Evolutionary conservation across 805 yeast genomes (phyloP).

Genomic region (Saccharomycopsis amapae): DNA sequence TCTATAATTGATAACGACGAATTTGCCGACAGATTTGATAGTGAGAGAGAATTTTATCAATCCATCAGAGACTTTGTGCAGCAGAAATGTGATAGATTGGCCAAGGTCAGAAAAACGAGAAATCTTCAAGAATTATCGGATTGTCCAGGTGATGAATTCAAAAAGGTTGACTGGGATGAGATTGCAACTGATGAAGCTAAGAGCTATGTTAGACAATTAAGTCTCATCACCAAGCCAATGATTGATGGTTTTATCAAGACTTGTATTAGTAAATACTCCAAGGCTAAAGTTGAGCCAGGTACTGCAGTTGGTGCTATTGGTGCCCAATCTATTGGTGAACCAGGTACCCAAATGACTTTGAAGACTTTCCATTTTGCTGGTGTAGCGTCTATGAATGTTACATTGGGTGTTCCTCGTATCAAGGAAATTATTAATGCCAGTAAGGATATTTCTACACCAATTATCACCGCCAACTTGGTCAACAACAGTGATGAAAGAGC

Average conservation of each 20-base stretch:
- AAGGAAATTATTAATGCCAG: constrained; percentile 98
- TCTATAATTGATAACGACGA: constrained; percentile 43
- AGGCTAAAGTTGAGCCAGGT: constrained; percentile 96
- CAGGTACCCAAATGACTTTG: constrained; percentile 98
- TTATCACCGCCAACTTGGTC: constrained; percentile 88
- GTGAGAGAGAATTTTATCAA: constrained; percentile 76
- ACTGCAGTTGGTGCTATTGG: constrained; percentile 99
- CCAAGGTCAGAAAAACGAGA: constrained; percentile 46
- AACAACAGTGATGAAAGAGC: constrained; percentile 94
- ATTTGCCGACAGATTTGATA: constrained; percentile 76
- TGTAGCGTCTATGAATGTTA: constrained; percentile 98
- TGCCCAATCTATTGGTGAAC: constrained; percentile 98
- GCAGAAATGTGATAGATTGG: constrained; percentile 50
- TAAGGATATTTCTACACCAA: constrained; percentile 90
- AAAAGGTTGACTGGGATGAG: constrained; percentile 32
- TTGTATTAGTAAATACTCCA: constrained; percentile 73
- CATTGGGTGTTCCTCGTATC: constrained; percentile 98
- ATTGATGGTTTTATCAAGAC: constrained; percentile 62
- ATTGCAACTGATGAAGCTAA: constrained; percentile 30
- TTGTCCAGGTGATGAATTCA: constrained; percentile 36
- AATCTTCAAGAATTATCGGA: constrained; percentile 41
- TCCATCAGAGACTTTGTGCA: constrained; percentile 62
- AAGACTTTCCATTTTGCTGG: constrained; percentile 99
- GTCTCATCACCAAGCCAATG: constrained; percentile 55
- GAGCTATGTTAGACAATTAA: constrained; percentile 52